These are phyloP conservation scores for Rhodotorula diobovata DNA, from an alignment of 768 basidiomycete genomes.

Conservation along the genomic window DNA sequence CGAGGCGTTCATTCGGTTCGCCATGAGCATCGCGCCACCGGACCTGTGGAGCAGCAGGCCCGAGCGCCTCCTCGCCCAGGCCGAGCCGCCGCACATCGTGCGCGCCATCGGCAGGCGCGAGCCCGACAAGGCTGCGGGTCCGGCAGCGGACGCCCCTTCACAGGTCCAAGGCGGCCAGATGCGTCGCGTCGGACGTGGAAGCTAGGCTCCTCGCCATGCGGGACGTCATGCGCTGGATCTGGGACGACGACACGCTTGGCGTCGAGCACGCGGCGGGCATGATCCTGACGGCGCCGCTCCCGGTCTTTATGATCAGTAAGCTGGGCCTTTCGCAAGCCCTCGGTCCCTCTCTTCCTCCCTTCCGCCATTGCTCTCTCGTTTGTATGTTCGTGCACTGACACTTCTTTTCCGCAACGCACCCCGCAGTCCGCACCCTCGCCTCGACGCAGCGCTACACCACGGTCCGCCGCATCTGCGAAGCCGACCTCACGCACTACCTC, in stretches of 20 bases:
- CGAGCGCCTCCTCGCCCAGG: not conserved
- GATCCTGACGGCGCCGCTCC: not conserved
- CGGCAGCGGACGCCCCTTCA: not conserved
- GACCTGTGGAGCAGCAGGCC: not conserved
- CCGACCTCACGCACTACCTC: not conserved
- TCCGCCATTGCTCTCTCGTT: not conserved
- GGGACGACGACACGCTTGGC: not conserved
- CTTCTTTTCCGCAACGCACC: not conserved
- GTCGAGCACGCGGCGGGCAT: not conserved
- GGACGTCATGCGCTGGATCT: conserved; percentile 1
- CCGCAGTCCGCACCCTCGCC: not conserved
- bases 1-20: not conserved
- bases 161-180: not conserved
- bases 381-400: not conserved
- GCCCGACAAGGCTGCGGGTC: not conserved
- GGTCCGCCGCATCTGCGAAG: not conserved
- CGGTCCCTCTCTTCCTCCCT: not conserved
- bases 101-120: not conserved
- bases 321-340: no score
- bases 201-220: not conserved
- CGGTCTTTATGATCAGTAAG: not conserved
- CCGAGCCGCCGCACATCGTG: not conserved
- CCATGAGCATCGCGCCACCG: not conserved
- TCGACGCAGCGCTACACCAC: not conserved
- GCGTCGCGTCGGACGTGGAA: not conserved